phyloP scores from a whole-genome alignment of 306 rosid genomes.

The Abrus pulchellus region DNA sequence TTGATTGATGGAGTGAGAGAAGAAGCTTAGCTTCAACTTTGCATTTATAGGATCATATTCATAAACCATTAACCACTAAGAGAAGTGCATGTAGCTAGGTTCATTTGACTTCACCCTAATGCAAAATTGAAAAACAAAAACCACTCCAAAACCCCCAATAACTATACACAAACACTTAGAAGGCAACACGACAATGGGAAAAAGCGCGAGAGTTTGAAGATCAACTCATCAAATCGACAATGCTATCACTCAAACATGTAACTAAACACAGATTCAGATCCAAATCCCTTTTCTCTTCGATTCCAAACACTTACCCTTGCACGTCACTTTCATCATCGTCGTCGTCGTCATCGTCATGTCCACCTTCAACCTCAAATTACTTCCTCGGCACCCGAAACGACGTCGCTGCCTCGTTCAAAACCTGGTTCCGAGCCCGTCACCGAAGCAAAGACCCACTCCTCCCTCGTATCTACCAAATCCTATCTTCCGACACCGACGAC shows the following conservation, averaged over 20 bases:
- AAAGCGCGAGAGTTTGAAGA: background rate
- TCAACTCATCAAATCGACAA: background rate
- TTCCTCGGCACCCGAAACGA: background rate
- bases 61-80: too few relatives aligned
- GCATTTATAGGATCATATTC: too few relatives aligned
- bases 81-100: too few relatives aligned
- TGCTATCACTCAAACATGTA: constrained; percentile 54
- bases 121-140: too few relatives aligned
- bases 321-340: background rate
- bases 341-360: background rate
- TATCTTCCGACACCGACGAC: constrained; percentile 43
- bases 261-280: constrained; percentile 48
- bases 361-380: background rate
- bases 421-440: constrained; percentile 62
- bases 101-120: too few relatives aligned
- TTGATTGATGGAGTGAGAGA: too few relatives aligned
- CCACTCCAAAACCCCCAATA: too few relatives aligned
- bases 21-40: too few relatives aligned
- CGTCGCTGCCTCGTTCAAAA: constrained; percentile 58
- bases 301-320: background rate
- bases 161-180: background rate
- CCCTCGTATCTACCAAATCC: constrained; percentile 62
- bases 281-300: constrained; percentile 39
- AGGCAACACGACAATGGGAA: background rate
- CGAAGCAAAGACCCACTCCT: constrained; percentile 43